phyloP scores from a whole-genome alignment of 75 land plant genomes.

The Pseudotsuga menziesii region DNA sequence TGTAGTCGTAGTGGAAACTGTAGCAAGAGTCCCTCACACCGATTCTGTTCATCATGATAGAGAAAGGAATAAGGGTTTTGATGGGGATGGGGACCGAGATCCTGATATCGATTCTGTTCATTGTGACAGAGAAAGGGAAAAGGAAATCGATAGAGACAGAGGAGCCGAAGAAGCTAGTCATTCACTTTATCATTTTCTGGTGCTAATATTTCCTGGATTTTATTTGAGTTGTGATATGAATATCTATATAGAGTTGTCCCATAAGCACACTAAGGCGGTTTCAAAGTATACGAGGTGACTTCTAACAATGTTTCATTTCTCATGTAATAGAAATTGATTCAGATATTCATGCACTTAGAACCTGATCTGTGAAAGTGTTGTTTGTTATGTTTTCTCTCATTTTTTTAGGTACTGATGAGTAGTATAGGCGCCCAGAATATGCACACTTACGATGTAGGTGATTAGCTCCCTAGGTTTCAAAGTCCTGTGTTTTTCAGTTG shows the following conservation, averaged over 20 bases:
- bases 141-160: constrained; percentile 4
- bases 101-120: not conserved
- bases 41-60: constrained; percentile 33
- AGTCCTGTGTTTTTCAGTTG: not conserved
- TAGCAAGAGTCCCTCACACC: constrained; percentile 20
- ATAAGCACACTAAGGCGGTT: too few relatives aligned
- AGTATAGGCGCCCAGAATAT: not conserved
- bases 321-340: constrained; percentile 1
- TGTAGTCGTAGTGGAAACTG: constrained; percentile 36
- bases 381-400: too few relatives aligned
- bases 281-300: too few relatives aligned
- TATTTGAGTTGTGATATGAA: not conserved
- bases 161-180: constrained; percentile 10
- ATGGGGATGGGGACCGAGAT: constrained; percentile 25
- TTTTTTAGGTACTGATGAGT: not conserved
- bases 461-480: not conserved
- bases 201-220: not conserved
- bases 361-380: not conserved
- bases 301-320: not conserved
- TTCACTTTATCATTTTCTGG: not conserved
- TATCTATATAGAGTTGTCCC: not conserved
- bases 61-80: constrained; percentile 23
- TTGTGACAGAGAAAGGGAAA: not conserved
- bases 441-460: not conserved
- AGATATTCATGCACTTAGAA: not conserved